Base-by-base conservation (phyloP, 2,329 filamentous ascomycete genomes). In the Aspergillus sp. region DNA sequence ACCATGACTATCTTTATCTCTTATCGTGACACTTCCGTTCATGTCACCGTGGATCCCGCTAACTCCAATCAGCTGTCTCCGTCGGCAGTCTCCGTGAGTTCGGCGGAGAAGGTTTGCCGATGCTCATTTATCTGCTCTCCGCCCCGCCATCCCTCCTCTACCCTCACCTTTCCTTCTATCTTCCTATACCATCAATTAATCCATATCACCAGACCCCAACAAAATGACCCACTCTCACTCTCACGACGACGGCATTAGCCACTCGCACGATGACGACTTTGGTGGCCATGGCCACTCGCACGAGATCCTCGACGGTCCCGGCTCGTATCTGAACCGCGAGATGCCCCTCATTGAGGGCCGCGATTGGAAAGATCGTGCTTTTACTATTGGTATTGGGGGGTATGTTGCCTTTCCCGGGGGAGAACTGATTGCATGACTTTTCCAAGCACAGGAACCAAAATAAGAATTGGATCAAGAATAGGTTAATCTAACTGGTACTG, bases 311-410 rank as follows among this genome's bases (percentile, higher is more conserved):
- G 89, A 95, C 71, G 94, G 94, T 0, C 95, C 95, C 0, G 95
- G 95, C 49, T 96, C 92, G 72, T 98, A 90, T 74, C 78, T 95
- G 32, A 89, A 89, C 54, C 88, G 95, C 16, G 95, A 98, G 80
- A 93, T 96, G 91, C 95, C 94, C 63, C 90, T 98, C 58, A 86
- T 92, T 64, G 90, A 96, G 67, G 92, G 92, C 11, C 85, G 94
- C 56, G 84, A 93, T 73, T 99, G 93, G 91, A 84, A 84, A 29
- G 91, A 96, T 65, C 85, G 95, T 59, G 93, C 93, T 14, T 99
- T 97, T 72, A 98, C 95, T 4, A 85, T 99, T 70, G 95, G 95
- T n/a, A 98, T 98, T 78, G 95, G 95, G 79, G 95, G 95, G 92
- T 96, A 83, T 7, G 36, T 42, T 24, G 18, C 9, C 10, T 20